Evolutionary conservation across 1,284 basidiomycete genomes (phyloP).

Genomic region (Tylopilus sp.): DNA sequence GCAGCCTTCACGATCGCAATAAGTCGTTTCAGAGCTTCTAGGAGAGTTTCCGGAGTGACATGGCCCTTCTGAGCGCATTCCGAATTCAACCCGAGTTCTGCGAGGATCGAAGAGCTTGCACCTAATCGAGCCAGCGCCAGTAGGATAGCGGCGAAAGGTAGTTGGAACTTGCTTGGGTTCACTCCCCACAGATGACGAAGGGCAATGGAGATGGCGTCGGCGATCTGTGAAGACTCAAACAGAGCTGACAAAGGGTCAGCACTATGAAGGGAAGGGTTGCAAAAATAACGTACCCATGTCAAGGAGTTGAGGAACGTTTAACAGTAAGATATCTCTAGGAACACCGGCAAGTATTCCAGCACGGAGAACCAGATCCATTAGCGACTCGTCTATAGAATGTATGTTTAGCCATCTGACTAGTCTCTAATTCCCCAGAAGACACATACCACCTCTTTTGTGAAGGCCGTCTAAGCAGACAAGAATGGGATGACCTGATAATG

Average conservation of each 20-base stretch:
- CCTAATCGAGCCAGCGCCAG: slow-evolving; percentile 24
- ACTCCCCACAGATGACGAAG: slow-evolving; percentile 24
- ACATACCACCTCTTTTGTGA: slow-evolving; percentile 38
- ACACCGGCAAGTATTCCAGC: slow-evolving; percentile 36
- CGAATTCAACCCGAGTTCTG: slow-evolving; percentile 15
- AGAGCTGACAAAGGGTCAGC: slow-evolving; percentile 17
- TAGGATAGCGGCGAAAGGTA: slow-evolving; percentile 20
- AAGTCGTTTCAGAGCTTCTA: slow-evolving; percentile 38
- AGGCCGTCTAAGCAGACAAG: slow-evolving; percentile 35
- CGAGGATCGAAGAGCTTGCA: slow-evolving; percentile 18
- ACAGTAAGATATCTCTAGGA: slow-evolving; percentile 25
- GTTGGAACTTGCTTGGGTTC: slow-evolving; percentile 3
- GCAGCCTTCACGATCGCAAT: slow-evolving; percentile 43
- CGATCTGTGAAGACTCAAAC: slow-evolving; percentile 19
- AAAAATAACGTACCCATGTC: slow-evolving; percentile 36
- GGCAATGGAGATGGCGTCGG: slow-evolving; percentile 22
- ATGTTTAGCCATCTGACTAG: background rate
- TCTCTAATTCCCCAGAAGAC: background rate
- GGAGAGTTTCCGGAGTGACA: slow-evolving; percentile 22
- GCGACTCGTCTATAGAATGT: slow-evolving; percentile 35
- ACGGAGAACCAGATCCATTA: slow-evolving; percentile 40
- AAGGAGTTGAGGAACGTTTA: slow-evolving; percentile 38
- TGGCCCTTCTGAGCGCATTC: slow-evolving; percentile 3
- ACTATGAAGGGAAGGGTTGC: background rate
- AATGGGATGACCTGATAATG: slow-evolving; percentile 28